Base-by-base conservation (phyloP, 768 basidiomycete genomes). In the Boletellus ananiceps region DNA sequence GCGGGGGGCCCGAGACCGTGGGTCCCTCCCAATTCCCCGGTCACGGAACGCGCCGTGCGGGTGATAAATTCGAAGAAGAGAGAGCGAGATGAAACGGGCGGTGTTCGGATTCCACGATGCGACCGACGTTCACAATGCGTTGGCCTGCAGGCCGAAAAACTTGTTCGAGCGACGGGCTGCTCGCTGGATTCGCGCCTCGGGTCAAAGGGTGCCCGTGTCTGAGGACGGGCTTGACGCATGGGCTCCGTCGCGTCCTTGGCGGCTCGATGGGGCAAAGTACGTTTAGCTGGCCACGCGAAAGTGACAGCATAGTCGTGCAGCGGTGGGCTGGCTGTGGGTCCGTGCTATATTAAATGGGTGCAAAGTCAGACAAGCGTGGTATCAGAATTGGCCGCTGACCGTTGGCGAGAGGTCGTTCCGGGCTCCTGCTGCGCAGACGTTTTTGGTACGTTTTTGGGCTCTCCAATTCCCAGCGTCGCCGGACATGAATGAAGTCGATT, bases 401-500 rank as follows among this genome's bases (percentile, higher is more conserved):
- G 29, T 29, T 29, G 7, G 29, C 29, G 29, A 29, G 29, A 29
- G 29, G 5, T 29, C 23, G 23, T 25, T 25, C 6, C 23, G 19
- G n/a, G 19, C 19, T 19, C 16, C 33, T 36, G 43, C 42, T 33
- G 29, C 33, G 35, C 41, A 49, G 42, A 23, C 29, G n/a, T n/a
- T 31, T 46, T 48, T 52, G 3, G 19, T 19, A 49, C 47, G 55
- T 60, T 40, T 48, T 46, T n/a, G 39, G 46, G 31, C 36, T 27
- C 19, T n/a, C 8, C 6, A 29, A 33, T 44, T 46, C 35, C 45
- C 41, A 52, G 48, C 31, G 48, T 21, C 34, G 46, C 49, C 60
- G 58, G 60, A 61, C 55, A 63, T 61, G 60, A 61, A 57, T 42
- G 34, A 40, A 45, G 35, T 33, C 43, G 33, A n/a, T 42, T 2